Evolutionary conservation across 2,329 filamentous ascomycete genomes (phyloP).

Genomic region (Alternaria triticina): DNA sequence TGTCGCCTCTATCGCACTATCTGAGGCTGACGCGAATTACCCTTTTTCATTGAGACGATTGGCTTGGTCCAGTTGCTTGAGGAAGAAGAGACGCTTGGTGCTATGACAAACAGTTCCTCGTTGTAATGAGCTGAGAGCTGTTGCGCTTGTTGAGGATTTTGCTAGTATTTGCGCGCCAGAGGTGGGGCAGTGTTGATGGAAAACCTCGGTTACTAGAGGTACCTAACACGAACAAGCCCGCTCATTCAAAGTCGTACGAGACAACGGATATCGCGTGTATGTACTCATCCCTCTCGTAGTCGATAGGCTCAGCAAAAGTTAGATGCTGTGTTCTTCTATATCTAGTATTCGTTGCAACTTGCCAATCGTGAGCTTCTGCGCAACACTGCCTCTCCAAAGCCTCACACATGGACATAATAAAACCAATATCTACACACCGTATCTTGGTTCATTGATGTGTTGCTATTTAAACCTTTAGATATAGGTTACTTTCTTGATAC

Average conservation of each 20-base stretch:
- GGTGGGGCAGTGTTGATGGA: background rate
- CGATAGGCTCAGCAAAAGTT: accelerated
- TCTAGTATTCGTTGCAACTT: background rate
- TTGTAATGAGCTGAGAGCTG: background rate
- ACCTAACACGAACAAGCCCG: background rate
- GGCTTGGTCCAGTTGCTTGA: conserved; percentile 20
- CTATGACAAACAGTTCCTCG: background rate
- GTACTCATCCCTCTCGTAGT: background rate
- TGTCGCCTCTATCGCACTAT: conserved; percentile 1
- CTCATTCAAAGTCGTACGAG: background rate
- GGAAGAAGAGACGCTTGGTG: conserved; percentile 22
- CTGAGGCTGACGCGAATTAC: background rate
- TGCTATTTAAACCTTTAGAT: background rate
- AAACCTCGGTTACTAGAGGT: background rate
- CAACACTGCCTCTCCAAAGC: too few relatives aligned
- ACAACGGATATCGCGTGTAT: background rate
- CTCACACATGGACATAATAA: too few relatives aligned
- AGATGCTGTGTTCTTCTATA: background rate
- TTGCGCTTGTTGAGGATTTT: background rate
- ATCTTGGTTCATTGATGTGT: background rate
- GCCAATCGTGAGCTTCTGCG: background rate
- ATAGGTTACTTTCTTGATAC: background rate
- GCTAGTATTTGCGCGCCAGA: background rate
- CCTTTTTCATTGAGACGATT: conserved; percentile 1
- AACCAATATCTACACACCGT: background rate